These are phyloP conservation scores for Coemansia sp. DNA, from an alignment of 192 early-diverging fungal species.

Conservation along the genomic window DNA sequence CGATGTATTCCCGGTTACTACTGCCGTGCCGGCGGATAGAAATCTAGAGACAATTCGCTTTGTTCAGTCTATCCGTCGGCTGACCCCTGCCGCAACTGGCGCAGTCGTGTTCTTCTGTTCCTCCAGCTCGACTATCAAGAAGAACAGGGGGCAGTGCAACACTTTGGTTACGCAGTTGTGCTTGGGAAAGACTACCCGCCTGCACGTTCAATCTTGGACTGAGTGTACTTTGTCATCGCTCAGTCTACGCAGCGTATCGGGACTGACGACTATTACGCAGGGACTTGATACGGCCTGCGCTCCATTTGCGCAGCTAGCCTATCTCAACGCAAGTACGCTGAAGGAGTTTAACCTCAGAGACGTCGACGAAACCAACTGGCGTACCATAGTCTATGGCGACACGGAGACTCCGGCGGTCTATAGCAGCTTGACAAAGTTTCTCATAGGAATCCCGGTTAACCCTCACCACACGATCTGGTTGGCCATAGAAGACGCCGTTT, in stretches of 20 bases:
- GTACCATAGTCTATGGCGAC: neutral
- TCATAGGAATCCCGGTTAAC: neutral
- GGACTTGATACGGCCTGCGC: neutral
- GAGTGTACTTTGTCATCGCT: neutral
- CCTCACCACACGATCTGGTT: neutral
- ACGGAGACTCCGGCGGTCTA: neutral
- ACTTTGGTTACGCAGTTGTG: neutral
- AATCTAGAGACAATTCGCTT: neutral
- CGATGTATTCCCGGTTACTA: no score
- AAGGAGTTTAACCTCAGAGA: neutral
- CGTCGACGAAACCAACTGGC: neutral
- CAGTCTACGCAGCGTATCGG: neutral
- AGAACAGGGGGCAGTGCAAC: neutral
- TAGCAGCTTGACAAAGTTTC: neutral
- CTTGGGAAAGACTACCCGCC: neutral
- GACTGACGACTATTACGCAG: neutral
- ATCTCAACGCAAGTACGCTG: neutral
- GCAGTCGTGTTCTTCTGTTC: neutral
- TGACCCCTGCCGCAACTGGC: neutral
- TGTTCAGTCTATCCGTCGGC: neutral
- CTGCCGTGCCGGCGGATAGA: no score
- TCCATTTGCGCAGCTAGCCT: neutral
- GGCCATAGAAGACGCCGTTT: neutral
- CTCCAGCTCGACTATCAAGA: neutral
- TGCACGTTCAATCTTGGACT: neutral